Conservation (phyloP, 78 protist genomes). For the Dictyostelium capitatum region DNA sequence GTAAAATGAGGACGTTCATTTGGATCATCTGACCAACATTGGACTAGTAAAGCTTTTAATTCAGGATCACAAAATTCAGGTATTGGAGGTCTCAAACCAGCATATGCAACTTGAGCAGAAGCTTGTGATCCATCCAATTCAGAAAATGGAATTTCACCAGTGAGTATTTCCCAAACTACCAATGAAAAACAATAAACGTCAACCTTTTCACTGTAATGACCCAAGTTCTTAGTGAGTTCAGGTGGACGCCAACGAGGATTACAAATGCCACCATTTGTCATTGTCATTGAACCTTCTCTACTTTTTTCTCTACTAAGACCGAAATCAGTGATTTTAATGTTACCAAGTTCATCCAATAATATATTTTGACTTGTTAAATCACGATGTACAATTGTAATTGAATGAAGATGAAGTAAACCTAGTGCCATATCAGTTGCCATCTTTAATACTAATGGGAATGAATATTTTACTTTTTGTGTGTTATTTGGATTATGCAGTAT, state of each 20-base stretch:
- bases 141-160: slow-evolving; percentile 73
- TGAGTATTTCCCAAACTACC: slow-evolving; percentile 66
- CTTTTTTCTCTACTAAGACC: slow-evolving; percentile 63
- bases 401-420: slow-evolving; percentile 49
- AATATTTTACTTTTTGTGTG: slow-evolving; percentile 14
- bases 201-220: slow-evolving; percentile 50
- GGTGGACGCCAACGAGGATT: slow-evolving; percentile 84
- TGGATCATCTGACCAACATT: slow-evolving; percentile 74
- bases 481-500: slow-evolving; percentile 50
- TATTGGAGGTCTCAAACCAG: slow-evolving; percentile 55
- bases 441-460: slow-evolving; percentile 58
- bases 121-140: slow-evolving; percentile 80
- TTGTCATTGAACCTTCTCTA: slow-evolving; percentile 61
- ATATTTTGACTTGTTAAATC: slow-evolving; percentile 75
- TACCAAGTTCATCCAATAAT: slow-evolving; percentile 64
- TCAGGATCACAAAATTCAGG: slow-evolving; percentile 51
- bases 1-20: slow-evolving; percentile 40
- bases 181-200: slow-evolving; percentile 76
- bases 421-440: slow-evolving; percentile 74
- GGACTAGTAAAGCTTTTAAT: slow-evolving; percentile 9
- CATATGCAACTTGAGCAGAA: slow-evolving; percentile 71
- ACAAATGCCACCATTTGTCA: slow-evolving; percentile 79
- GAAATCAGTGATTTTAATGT: slow-evolving; percentile 55
- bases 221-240: slow-evolving; percentile 61
- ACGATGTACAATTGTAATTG: slow-evolving; percentile 58